These are phyloP conservation scores for Tolypocladium ovalisporum DNA, from an alignment of 2,329 filamentous ascomycete genomes.

Conservation along the genomic window DNA sequence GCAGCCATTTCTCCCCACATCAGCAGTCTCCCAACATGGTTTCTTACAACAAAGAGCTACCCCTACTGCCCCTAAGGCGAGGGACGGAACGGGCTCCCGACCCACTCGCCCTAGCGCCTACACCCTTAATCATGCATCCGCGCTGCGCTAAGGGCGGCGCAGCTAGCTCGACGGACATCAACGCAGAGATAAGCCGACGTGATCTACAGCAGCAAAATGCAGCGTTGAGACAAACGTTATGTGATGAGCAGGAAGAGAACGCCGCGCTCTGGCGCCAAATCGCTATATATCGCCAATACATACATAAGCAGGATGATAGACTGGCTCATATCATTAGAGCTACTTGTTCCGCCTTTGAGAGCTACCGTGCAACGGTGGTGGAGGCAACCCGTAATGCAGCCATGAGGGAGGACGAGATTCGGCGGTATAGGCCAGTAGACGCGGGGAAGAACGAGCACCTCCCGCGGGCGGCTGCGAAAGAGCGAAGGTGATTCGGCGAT, in stretches of 20 bases:
- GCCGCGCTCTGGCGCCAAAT: background rate
- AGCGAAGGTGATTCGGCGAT: background rate
- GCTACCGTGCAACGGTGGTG: conserved; percentile 1
- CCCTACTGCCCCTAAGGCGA: background rate
- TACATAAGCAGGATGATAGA: background rate
- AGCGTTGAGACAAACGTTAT: background rate
- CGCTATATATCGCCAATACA: background rate
- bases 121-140: background rate
- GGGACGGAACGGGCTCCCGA: background rate
- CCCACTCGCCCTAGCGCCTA: background rate
- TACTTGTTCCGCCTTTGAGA: conserved; percentile 3
- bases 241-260: conserved; percentile 1
- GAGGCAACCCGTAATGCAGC: background rate
- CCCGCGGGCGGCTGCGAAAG: background rate
- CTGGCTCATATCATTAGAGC: background rate
- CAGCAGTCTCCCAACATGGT: background rate
- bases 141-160: background rate
- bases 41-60: background rate
- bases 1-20: background rate
- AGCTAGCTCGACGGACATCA: background rate
- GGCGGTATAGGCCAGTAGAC: background rate
- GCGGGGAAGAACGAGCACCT: background rate
- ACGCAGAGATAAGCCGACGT: background rate
- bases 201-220: conserved; percentile 2
- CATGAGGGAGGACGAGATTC: background rate